These are phyloP conservation scores for Pisolithus microcarpus DNA, from an alignment of 768 basidiomycete species.

Conservation along the genomic window DNA sequence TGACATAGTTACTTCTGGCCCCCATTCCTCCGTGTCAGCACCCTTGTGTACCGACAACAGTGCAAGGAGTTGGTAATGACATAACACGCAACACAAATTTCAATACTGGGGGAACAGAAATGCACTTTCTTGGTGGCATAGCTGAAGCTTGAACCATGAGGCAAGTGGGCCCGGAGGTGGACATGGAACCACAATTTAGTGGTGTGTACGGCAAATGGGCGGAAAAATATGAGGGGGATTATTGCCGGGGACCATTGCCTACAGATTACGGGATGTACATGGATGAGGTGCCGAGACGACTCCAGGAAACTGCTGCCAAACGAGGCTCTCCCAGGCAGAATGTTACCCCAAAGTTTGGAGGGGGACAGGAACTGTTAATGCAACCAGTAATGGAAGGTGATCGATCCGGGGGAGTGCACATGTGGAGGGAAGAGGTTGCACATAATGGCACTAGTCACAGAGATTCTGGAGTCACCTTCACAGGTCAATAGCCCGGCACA, in stretches of 20 bases:
- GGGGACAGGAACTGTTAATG: slow-evolving; percentile 1
- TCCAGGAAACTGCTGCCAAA: slow-evolving; percentile 28
- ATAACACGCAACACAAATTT: slow-evolving; percentile 19
- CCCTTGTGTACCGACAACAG: slow-evolving; percentile 27
- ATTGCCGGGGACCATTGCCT: slow-evolving; percentile 15
- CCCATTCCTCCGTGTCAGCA: slow-evolving; percentile 13
- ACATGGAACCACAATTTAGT: slow-evolving; percentile 16
- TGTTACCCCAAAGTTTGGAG: slow-evolving; percentile 10
- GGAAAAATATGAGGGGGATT: slow-evolving; percentile 21
- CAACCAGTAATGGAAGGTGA: slow-evolving; percentile 13
- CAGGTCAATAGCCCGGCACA: slow-evolving; percentile 11
- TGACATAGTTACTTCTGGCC: slow-evolving; percentile 22
- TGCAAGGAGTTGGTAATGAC: slow-evolving; percentile 26
- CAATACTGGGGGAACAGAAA: slow-evolving; percentile 20
- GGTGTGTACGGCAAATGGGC: slow-evolving; percentile 28
- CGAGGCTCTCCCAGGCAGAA: slow-evolving; percentile 21
- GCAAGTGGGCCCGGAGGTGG: slow-evolving; percentile 1
- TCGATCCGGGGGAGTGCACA: slow-evolving; percentile 35
- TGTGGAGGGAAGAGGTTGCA: slow-evolving; percentile 51
- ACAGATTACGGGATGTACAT: slow-evolving; percentile 23
- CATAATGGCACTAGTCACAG: slow-evolving; percentile 23
- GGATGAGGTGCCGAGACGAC: slow-evolving; percentile 29
- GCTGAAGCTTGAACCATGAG: slow-evolving; percentile 20
- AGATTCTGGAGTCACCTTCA: slow-evolving; percentile 15
- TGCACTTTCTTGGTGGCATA: slow-evolving; percentile 16